phyloP scores from a whole-genome alignment of 2,329 filamentous ascomycete genomes.

The Fusarium sp. region DNA sequence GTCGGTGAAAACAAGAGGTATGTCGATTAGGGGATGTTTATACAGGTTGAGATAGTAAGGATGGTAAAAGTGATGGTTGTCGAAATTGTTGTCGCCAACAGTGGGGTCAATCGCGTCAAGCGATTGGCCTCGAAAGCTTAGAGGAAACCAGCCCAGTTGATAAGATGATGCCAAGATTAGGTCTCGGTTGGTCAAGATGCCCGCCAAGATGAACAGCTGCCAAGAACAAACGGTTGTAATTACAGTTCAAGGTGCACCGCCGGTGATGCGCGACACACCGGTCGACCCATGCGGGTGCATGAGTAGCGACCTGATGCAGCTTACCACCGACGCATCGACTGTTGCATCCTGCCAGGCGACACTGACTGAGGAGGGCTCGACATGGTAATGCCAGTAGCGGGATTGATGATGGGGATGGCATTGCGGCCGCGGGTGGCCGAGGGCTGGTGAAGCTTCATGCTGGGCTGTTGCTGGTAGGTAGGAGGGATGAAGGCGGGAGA shows the following conservation, averaged over 20 bases:
- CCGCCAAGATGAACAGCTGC: slow-evolving; percentile 64
- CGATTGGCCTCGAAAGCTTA: slow-evolving; percentile 46
- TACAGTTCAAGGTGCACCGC: slow-evolving; percentile 53
- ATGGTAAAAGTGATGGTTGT: slow-evolving; percentile 38
- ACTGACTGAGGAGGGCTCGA: slow-evolving; percentile 85
- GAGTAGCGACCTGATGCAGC: slow-evolving; percentile 37
- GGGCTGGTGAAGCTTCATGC: slow-evolving; percentile 89
- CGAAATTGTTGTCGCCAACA: slow-evolving; percentile 49
- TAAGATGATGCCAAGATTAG: slow-evolving; percentile 57
- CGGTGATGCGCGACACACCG: slow-evolving; percentile 53
- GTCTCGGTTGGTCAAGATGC: slow-evolving; percentile 55
- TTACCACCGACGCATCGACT: slow-evolving; percentile 69
- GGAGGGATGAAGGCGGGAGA: slow-evolving; percentile 76
- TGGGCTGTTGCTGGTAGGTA: slow-evolving; percentile 73
- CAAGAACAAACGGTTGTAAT: slow-evolving; percentile 56
- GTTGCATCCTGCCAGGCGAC: slow-evolving; percentile 72
- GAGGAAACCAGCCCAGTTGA: slow-evolving; percentile 56
- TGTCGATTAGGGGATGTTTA: slow-evolving; percentile 64
- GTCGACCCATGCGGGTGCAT: slow-evolving; percentile 52
- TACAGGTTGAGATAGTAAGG: slow-evolving; percentile 55
- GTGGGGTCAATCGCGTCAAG: slow-evolving; percentile 45
- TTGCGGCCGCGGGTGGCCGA: slow-evolving; percentile 90
- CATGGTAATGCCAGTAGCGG: slow-evolving; percentile 87
- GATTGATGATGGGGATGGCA: slow-evolving; percentile 98
- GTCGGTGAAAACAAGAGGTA: slow-evolving; percentile 51